Base-by-base conservation (phyloP, 495 filamentous ascomycete species). In the Pseudomonodictys pantanalensis region DNA sequence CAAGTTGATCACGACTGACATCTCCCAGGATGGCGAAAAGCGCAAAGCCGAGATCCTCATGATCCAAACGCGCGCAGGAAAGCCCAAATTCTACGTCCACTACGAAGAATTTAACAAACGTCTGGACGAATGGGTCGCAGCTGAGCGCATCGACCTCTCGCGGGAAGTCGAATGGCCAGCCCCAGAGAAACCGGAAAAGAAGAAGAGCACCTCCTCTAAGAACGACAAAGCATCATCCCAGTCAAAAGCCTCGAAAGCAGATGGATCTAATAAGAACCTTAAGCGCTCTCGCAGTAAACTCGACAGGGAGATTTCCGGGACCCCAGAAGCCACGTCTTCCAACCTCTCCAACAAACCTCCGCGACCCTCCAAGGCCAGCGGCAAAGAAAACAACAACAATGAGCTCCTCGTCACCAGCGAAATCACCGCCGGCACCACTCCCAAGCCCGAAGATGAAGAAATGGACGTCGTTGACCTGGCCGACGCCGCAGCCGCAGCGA, bases 41-140 rank as follows among this genome's bases (percentile, higher is more conserved):
- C 85, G 93, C 49, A 91, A 90, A 75, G 93, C 93, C 49, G 93
- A 97, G 72, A 97, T 98, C 56, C 74, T 98, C 11, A 90, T 88
- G 24, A 92, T 97, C 41, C 82, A 86, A 66, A 87, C 88, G 47
- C 85, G 88, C 7, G 92, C 93, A 66, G 90, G 88, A 62, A 84
- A 88, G 23, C 57, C 51, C 10, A 52, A 26, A 18, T 64, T 28
- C 51, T 84, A 81, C 70, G 92, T 96, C 65, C 95, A 98, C 72
- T 98, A 97, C 73, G 90, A 96, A 57, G 95, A 97, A 63, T 98
- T 96, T 83, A 98, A 98, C 77, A 98, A 98, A 70, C 93, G 93
- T 77, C 81, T 98, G 17, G 93, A 98, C 73, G 92, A 98, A 81
- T 97, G 95, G 95, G 82, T 97, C 39, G 78, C 86, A 1, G 82